These are phyloP conservation scores for Globisporangium alternatum DNA, from an alignment of 352 stramenopile genomes.

Conservation along the genomic window DNA sequence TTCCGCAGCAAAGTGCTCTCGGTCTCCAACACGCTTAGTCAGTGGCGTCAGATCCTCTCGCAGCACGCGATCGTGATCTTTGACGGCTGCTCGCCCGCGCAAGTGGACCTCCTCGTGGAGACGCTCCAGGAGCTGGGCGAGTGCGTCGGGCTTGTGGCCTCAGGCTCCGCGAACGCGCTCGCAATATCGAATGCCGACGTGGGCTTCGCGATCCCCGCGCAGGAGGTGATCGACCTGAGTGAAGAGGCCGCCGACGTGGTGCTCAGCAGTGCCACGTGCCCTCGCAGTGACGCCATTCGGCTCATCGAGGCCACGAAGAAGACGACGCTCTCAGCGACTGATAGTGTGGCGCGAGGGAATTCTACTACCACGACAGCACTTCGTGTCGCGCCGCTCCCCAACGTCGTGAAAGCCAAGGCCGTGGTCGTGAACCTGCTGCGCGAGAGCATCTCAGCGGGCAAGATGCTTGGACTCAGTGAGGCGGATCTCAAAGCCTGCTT, in stretches of 20 bases:
- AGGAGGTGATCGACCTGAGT: conserved; percentile 45
- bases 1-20: conserved; percentile 40
- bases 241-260: conserved; percentile 47
- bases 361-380: neutral
- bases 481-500: conserved; percentile 32
- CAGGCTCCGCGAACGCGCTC: conserved; percentile 40
- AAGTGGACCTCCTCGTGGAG: conserved; percentile 50
- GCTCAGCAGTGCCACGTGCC: conserved; percentile 34
- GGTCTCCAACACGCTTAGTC: conserved; percentile 47
- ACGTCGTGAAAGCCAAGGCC: conserved; percentile 13
- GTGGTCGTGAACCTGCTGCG: conserved; percentile 34
- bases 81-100: conserved; percentile 34
- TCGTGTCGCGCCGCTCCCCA: conserved; percentile 10
- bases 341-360: neutral
- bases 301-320: conserved; percentile 50
- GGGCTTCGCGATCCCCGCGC: conserved; percentile 40
- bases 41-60: conserved; percentile 43
- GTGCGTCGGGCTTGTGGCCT: conserved; percentile 43
- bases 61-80: conserved; percentile 46
- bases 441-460: conserved; percentile 29
- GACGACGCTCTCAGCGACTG: neutral
- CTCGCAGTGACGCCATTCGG: conserved; percentile 45
- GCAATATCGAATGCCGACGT: conserved; percentile 44
- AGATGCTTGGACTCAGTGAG: conserved; percentile 31
- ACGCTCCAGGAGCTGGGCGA: conserved; percentile 52